Evolutionary conservation across 805 yeast species (phyloP).

Genomic region (Metschnikowia similis): DNA sequence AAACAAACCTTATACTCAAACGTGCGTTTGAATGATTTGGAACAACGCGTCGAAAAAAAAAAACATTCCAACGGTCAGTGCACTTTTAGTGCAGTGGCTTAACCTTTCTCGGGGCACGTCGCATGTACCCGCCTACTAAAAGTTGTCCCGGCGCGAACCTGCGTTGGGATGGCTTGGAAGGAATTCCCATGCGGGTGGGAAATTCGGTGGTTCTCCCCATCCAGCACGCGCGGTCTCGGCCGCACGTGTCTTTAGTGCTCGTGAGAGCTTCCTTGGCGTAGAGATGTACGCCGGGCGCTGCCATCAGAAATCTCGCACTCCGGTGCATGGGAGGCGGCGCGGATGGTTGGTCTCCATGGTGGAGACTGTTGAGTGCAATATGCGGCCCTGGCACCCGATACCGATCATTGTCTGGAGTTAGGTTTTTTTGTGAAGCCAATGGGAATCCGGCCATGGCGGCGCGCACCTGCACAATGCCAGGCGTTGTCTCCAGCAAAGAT

Average conservation of each 20-base stretch:
- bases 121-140: slow-evolving; percentile 43
- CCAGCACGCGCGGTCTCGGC: slow-evolving; percentile 16
- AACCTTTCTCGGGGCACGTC: slow-evolving; percentile 42
- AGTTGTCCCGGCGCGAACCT: slow-evolving; percentile 14
- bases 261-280: slow-evolving; percentile 56
- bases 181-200: slow-evolving; percentile 46
- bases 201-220: slow-evolving; percentile 59
- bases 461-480: not conserved
- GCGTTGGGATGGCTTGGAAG: slow-evolving; percentile 5
- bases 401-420: slow-evolving; percentile 54
- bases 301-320: slow-evolving; percentile 48
- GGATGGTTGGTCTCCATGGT: slow-evolving; percentile 47
- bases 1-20: too few relatives aligned
- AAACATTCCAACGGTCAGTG: slow-evolving; percentile 1
- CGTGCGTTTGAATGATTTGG: too few relatives aligned
- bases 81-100: slow-evolving; percentile 21
- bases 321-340: slow-evolving; percentile 51
- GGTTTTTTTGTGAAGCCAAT: slow-evolving; percentile 19
- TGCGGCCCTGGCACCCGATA: slow-evolving; percentile 59
- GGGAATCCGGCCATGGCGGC: too few relatives aligned
- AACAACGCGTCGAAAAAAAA: too few relatives aligned
- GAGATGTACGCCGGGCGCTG: slow-evolving; percentile 51
- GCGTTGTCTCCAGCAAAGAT: not conserved
- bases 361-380: slow-evolving; percentile 56
- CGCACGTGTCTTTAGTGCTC: slow-evolving; percentile 30